Evolutionary conservation across 805 yeast species (phyloP).

Genomic region (Nakazawaea wickerhamii): DNA sequence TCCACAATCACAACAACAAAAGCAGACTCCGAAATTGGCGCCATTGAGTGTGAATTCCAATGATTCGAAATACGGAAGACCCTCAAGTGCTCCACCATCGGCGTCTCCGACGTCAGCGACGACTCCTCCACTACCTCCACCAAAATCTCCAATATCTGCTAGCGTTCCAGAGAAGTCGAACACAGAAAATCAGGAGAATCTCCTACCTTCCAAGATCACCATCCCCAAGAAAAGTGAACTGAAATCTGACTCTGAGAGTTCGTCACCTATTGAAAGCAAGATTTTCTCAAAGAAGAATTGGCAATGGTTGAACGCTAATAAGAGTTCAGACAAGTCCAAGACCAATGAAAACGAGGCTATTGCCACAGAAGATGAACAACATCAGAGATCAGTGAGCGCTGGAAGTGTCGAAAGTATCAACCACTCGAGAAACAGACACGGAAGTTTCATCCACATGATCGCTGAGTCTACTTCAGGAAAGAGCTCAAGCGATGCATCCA

Average conservation of each 20-base stretch:
- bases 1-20: slow-evolving; percentile 4
- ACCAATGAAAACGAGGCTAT: slow-evolving; percentile 1
- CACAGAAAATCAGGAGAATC: slow-evolving; percentile 6
- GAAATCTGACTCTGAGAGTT: slow-evolving; percentile 6
- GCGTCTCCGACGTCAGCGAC: slow-evolving; percentile 12
- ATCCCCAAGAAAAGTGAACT: not conserved
- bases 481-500: not conserved
- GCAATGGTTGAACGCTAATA: slow-evolving; percentile 15
- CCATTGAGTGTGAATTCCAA: not conserved
- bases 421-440: slow-evolving; percentile 25
- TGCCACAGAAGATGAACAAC: not conserved
- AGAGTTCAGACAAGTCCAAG: slow-evolving; percentile 1
- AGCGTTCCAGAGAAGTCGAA: not conserved
- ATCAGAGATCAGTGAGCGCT: slow-evolving; percentile 3
- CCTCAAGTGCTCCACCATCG: slow-evolving; percentile 4
- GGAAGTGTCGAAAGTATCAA: slow-evolving; percentile 4
- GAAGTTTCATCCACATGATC: slow-evolving; percentile 13
- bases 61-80: not conserved
- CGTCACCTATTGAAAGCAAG: slow-evolving; percentile 1
- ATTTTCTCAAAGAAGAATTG: slow-evolving; percentile 12
- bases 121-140: slow-evolving; percentile 6
- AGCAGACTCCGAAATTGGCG: not conserved
- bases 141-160: slow-evolving; percentile 5
- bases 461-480: slow-evolving; percentile 13
- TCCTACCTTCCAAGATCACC: not conserved